Evolutionary conservation across 1,139 yeast genomes (phyloP).

Genomic region (Hyphopichia wangnamkhiaoensis): DNA sequence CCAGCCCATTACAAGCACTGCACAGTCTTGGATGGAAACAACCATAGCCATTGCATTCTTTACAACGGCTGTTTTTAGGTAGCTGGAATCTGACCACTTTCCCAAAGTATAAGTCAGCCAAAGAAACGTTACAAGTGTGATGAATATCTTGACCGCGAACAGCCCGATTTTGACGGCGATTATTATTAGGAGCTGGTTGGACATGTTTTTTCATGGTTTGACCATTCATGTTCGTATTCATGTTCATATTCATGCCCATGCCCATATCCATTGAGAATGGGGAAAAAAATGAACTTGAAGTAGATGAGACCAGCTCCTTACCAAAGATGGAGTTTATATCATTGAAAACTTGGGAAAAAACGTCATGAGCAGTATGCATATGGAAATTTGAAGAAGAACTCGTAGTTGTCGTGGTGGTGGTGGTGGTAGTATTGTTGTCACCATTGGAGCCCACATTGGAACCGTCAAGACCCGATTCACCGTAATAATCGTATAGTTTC

Average conservation of each 20-base stretch:
- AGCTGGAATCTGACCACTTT: conserved; percentile 41
- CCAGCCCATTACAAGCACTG: conserved; percentile 39
- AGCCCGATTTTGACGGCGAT: conserved; percentile 9
- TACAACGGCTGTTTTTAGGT: conserved; percentile 39
- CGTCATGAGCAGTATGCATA: conserved; percentile 13
- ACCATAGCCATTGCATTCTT: conserved; percentile 37
- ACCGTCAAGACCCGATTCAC: conserved; percentile 43
- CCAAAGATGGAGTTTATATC: conserved; percentile 37
- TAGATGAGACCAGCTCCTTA: conserved; percentile 12
- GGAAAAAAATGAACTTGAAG: conserved; percentile 4
- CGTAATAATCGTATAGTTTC: conserved; percentile 38
- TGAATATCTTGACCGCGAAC: conserved; percentile 40
- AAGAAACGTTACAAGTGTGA: conserved; percentile 39
- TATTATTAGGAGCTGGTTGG: conserved; percentile 20
- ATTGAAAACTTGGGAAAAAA: conserved; percentile 42
- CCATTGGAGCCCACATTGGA: conserved; percentile 14
- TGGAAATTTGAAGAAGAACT: background rate
- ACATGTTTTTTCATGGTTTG: conserved; percentile 20
- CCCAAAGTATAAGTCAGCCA: conserved; percentile 41
- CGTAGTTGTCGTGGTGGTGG: conserved; percentile 8
- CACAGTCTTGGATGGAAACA: conserved; percentile 38
- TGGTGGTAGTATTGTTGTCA: conserved; percentile 7
- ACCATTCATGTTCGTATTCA: conserved; percentile 5
- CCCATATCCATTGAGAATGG: conserved; percentile 9
- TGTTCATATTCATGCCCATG: conserved; percentile 11